Evolutionary conservation across 2,329 filamentous ascomycete genomes (phyloP).

Genomic region (Coniella vitis): DNA sequence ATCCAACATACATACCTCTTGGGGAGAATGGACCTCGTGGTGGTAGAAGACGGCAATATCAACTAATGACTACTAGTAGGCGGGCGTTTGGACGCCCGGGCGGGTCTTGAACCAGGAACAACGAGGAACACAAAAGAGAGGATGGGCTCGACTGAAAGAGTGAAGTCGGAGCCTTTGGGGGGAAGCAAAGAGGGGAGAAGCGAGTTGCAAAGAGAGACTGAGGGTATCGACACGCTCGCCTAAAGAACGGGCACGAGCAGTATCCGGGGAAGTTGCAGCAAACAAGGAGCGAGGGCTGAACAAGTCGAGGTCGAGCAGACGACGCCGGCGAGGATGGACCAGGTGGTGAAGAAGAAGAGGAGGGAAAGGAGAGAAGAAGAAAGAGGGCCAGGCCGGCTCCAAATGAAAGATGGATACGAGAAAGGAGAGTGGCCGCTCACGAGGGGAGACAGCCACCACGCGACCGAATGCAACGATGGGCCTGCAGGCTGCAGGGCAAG

Average conservation of each 20-base stretch:
- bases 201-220: not conserved
- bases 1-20: conserved; percentile 8
- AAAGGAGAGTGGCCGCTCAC: conserved; percentile 12
- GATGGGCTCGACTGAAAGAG: conserved; percentile 42
- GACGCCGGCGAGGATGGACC: conserved; percentile 27
- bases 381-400: not conserved
- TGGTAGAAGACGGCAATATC: conserved; percentile 7
- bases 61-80: conserved; percentile 11
- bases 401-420: conserved; percentile 15
- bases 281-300: conserved; percentile 26
- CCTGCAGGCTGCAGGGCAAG: conserved; percentile 10
- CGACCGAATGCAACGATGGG: conserved; percentile 10
- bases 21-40: conserved; percentile 9
- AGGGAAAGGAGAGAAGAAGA: conserved; percentile 6
- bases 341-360: conserved; percentile 15
- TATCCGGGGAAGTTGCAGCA: conserved; percentile 21
- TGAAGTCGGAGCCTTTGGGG: conserved; percentile 35
- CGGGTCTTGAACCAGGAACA: not conserved
- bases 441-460: conserved; percentile 2
- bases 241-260: not conserved
- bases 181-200: conserved; percentile 10
- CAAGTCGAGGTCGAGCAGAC: no score
- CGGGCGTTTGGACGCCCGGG: not conserved
- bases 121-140: conserved; percentile 31
- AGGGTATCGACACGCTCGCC: conserved; percentile 4